Evolutionary conservation across 352 stramenopile species (phyloP), one percentile per base, ranked within the genome.

Genomic region (Globisporangium solare): DNA sequence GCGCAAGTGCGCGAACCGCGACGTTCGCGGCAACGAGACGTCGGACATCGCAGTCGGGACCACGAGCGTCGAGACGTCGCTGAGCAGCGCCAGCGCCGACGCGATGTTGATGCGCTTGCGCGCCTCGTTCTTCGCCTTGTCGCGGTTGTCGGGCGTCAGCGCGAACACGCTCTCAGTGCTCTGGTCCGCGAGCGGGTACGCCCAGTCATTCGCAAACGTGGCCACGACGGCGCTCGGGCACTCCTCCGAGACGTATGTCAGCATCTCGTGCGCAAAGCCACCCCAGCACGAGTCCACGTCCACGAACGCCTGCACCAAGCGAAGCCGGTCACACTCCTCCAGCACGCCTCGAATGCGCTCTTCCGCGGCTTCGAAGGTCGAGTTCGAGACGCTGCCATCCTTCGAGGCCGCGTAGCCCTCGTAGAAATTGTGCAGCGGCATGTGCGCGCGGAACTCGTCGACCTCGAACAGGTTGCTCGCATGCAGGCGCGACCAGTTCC

Each of bases 211-310:
- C n/a, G 72, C 82, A 22, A 89, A 70, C 21, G 74, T 67, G 18
- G 68, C 58, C 17, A 83, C 63, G 27, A 87, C 70, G 5, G 70
- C 74, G 32, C 76, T 71, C 0, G 80, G 74, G 40, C 82, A 92
- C 51, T 94, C 84, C 45, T 94, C 84, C 10, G 52, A 56, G 4
- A 92, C 45, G 52, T 91, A 90, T 27, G 73, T 86, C 46, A 94
- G 56, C 50, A 92, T 61, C 27, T 94, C 82, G 22, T 76, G 60
- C 8, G 84, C 83, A 35, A 94, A 58, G 18, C 82, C 84, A 31
- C 80, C 82, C 80, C 80, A 94, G 1, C 76, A 74, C 17, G 84
- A 92, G 63, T 92, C 77, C 73, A 92, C 83, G 58, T 94, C 84
- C 24, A 94, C 82, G 12, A 89, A 54, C 40, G 67, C 67, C 59